Evolutionary conservation across 352 stramenopile genomes (phyloP).

Genomic region (Globisporangium cylindrosporum): DNA sequence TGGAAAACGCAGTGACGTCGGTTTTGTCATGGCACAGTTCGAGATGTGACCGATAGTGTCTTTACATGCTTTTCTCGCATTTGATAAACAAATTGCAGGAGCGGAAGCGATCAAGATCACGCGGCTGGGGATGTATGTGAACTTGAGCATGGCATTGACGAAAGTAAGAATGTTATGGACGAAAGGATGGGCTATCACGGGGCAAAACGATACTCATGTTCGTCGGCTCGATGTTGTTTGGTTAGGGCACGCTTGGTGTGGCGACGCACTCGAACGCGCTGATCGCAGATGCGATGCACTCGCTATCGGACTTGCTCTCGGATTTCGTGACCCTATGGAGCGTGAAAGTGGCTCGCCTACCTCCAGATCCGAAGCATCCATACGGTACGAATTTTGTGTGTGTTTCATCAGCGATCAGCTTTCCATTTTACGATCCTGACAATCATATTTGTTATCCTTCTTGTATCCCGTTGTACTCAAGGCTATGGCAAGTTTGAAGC

Average conservation of each 20-base stretch:
- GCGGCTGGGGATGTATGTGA: conserved; percentile 91
- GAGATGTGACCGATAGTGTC: background rate
- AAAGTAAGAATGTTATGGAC: conserved; percentile 54
- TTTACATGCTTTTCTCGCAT: background rate
- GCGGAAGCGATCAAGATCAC: conserved; percentile 87
- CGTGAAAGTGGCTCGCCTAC: conserved; percentile 89
- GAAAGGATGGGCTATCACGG: background rate
- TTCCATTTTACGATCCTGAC: no score
- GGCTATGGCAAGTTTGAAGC: conserved; percentile 90
- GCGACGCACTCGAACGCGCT: conserved; percentile 89
- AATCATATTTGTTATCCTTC: background rate
- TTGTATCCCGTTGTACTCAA: conserved; percentile 3
- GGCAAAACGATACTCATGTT: no score
- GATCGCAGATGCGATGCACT: conserved; percentile 95
- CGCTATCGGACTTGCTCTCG: conserved; percentile 93
- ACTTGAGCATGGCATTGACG: conserved; percentile 87
- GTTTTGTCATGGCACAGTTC: background rate
- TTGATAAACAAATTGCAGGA: conserved; percentile 25
- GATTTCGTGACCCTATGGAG: conserved; percentile 97
- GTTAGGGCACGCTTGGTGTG: conserved; percentile 66
- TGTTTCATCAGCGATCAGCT: background rate
- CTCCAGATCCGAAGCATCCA: conserved; percentile 92
- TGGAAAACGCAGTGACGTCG: background rate
- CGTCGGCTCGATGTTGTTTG: background rate
- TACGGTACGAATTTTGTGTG: conserved; percentile 43